These are phyloP conservation scores for Trichoderma erinaceum DNA, from an alignment of 495 filamentous ascomycete species.

Conservation along the genomic window DNA sequence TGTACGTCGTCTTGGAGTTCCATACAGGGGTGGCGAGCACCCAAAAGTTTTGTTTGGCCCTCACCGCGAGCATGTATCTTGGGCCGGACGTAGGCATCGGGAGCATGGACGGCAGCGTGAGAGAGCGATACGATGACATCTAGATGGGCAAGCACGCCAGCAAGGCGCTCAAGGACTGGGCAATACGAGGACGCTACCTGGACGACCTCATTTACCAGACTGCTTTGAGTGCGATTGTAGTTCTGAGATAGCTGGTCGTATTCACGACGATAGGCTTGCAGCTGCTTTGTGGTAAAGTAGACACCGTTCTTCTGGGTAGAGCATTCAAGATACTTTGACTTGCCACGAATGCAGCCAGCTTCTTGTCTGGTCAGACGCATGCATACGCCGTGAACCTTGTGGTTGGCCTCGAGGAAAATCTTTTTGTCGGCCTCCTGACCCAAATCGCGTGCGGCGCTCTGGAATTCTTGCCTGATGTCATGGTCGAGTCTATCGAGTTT, in stretches of 20 bases:
- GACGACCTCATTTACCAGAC: constrained; percentile 89
- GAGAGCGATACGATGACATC: constrained; percentile 96
- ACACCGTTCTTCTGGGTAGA: constrained; percentile 99
- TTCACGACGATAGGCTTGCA: constrained; percentile 79
- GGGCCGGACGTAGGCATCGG: constrained; percentile 82
- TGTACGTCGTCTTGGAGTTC: constrained; percentile 98
- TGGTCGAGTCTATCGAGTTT: constrained; percentile 78
- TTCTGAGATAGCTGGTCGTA: constrained; percentile 91
- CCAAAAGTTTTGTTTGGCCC: constrained; percentile 84
- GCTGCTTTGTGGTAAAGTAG: constrained; percentile 86
- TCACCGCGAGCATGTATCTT: constrained; percentile 86
- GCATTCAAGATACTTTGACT: constrained; percentile 84
- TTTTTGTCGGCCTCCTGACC: constrained; percentile 95
- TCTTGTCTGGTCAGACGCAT: constrained; percentile 90
- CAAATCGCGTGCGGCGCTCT: constrained; percentile 70
- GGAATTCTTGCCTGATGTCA: constrained; percentile 81
- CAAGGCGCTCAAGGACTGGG: constrained; percentile 85
- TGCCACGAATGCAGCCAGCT: constrained; percentile 87
- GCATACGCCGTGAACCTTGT: constrained; percentile 93
- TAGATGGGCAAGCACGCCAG: constrained; percentile 82
- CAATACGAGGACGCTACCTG: constrained; percentile 89
- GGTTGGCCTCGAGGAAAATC: constrained; percentile 86
- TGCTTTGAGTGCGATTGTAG: constrained; percentile 92
- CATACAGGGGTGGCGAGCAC: constrained; percentile 96
- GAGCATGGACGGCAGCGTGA: constrained; percentile 89